A percentile compares a stretch with the other conserved stretches of the same genome.
phyloP scores from a whole-genome alignment of 441 rosid genomes.

The Daphne laureola region DNA sequence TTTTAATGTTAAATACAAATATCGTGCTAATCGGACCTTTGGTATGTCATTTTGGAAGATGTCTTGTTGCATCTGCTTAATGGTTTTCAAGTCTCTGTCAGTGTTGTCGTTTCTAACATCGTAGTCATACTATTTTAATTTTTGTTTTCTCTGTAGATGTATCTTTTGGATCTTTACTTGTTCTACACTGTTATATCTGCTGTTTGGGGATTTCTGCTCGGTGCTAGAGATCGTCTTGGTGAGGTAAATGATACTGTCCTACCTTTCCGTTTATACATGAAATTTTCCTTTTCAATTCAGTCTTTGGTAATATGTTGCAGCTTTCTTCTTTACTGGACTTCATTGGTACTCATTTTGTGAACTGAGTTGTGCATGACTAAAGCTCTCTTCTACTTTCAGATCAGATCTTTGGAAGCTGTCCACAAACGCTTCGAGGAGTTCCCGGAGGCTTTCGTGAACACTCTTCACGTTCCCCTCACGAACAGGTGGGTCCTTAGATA shows the following conservation, averaged over 20 bases:
- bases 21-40: no score
- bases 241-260: constrained; percentile 52
- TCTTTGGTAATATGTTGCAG: background rate
- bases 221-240: constrained; percentile 97
- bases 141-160: constrained; percentile 49
- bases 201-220: constrained; percentile 86
- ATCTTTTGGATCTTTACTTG: constrained; percentile 78
- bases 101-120: constrained; percentile 1
- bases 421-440: constrained; percentile 82
- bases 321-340: background rate
- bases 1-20: no score
- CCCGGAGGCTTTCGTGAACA: constrained; percentile 72
- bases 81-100: no score
- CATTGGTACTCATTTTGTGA: background rate
- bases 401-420: constrained; percentile 84
- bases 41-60: no score
- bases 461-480: constrained; percentile 51
- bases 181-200: constrained; percentile 92
- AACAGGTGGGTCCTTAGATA: constrained; percentile 30
- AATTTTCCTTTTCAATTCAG: constrained; percentile 2
- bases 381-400: constrained; percentile 38
- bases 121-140: constrained; percentile 9
- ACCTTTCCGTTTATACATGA: background rate
- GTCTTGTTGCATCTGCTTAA: no score
- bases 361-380: constrained; percentile 4